phyloP scores from a whole-genome alignment of 805 yeast genomes.

The Blastobotrys terrestris region DNA sequence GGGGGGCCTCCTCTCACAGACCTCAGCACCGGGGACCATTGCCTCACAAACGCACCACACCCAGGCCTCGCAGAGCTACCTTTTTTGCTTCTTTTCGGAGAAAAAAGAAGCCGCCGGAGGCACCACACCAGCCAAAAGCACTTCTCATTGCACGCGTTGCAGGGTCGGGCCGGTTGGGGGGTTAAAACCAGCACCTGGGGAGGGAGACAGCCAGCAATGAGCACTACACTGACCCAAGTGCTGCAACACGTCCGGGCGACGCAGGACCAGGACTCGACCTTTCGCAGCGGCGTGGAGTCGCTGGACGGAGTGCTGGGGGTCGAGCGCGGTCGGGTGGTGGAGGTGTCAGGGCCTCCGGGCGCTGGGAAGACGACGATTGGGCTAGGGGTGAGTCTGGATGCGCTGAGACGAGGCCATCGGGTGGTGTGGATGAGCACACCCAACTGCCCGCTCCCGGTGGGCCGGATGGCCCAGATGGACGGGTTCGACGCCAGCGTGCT shows the following conservation, averaged over 20 bases:
- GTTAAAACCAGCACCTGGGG: no score
- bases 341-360: conserved; percentile 28
- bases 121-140: background rate
- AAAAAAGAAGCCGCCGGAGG: background rate
- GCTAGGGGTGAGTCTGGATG: conserved; percentile 16
- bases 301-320: conserved; percentile 4
- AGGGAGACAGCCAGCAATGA: no score
- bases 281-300: background rate
- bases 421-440: conserved; percentile 23
- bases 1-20: no score
- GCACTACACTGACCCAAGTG: background rate
- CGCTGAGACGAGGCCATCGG: conserved; percentile 18
- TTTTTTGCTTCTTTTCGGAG: background rate
- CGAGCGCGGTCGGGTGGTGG: conserved; percentile 15
- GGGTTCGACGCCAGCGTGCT: conserved; percentile 11
- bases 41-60: no score
- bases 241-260: background rate
- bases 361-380: conserved; percentile 25
- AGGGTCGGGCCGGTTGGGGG: no score
- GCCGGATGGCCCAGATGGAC: conserved; percentile 12
- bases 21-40: no score
- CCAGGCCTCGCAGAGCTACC: background rate
- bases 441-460: conserved; percentile 18
- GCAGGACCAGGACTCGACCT: background rate
- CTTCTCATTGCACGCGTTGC: no score